A percentile compares a stretch with the other conserved stretches of the same genome.
Evolutionary conservation across 2,329 filamentous ascomycete species (phyloP).

Genomic region (Leptoxyphium fumago): DNA sequence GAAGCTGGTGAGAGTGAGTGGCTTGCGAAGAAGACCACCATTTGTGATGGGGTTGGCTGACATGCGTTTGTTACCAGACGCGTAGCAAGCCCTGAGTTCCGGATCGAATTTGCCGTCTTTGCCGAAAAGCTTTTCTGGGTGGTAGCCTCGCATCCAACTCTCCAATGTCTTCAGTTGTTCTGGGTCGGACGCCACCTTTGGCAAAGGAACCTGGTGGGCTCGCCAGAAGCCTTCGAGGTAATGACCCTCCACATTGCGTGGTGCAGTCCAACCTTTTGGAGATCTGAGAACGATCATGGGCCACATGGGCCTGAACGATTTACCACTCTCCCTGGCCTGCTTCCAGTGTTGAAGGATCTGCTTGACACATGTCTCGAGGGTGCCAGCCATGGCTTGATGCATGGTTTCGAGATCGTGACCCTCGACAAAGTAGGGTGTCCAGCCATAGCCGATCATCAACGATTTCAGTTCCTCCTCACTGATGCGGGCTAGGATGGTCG

Average conservation of each 20-base stretch:
- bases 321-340: constrained; percentile 53
- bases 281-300: constrained; percentile 66
- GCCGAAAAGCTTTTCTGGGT: constrained; percentile 57
- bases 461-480: constrained; percentile 56
- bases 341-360: constrained; percentile 58
- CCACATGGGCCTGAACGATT: constrained; percentile 57
- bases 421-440: constrained; percentile 68
- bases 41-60: constrained; percentile 65
- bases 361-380: constrained; percentile 54
- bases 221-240: constrained; percentile 66
- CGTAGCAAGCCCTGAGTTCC: constrained; percentile 50
- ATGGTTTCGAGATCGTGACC: constrained; percentile 58
- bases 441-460: constrained; percentile 61
- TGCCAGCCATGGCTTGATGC: constrained; percentile 71
- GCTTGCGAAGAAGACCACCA: constrained; percentile 51
- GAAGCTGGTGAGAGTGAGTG: constrained; percentile 57
- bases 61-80: constrained; percentile 53
- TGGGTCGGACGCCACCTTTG: constrained; percentile 49
- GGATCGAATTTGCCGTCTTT: constrained; percentile 46
- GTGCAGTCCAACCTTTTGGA: constrained; percentile 69
- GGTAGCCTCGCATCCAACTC: constrained; percentile 63
- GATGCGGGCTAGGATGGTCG: constrained; percentile 58
- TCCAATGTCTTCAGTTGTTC: constrained; percentile 55
- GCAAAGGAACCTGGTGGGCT: constrained; percentile 62
- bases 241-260: constrained; percentile 55